Base-by-base conservation (phyloP, 495 filamentous ascomycete genomes). In the Jackrogersella multiformis region DNA sequence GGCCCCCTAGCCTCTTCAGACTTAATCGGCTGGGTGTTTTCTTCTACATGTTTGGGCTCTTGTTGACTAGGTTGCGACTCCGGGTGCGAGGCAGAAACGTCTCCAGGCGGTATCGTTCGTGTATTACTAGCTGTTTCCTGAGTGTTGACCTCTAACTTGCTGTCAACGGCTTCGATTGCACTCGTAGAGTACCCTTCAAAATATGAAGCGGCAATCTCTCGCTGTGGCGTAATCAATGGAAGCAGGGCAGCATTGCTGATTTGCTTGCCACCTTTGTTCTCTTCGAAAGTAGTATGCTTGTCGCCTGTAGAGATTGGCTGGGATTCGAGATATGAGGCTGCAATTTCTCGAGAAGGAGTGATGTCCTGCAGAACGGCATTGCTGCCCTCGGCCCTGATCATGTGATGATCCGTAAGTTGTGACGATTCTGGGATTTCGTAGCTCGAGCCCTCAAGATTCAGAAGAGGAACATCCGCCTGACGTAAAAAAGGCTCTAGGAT, bases 131-230 rank as follows among this genome's bases (percentile, higher is more conserved):
- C 23, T 12, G 5, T 10, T 18, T 57, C 20, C 23, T 21, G 16
- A 51, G 32, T 12, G 0, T 26, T 52, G n/a, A 53, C 46, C 0
- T 56, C 44, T 13, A 9, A 23, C 18, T 46, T 62, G 36, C 44
- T 41, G 21, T 59, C 46, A 13, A 55, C 45, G 12, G 21, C 32
- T 35, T 38, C 26, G n/a, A 30, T 34, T 8, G n/a, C 34, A 26
- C 7, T 42, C 35, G 38, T 9, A 38, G 53, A 15, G 5, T 46
- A 41, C 12, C 23, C 46, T 36, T 70, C 71, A 35, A 71, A 60
- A 38, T 73, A 75, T 2, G 70, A 67, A 32, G 62, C 56, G 12
- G 70, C 58, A 41, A 69, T 58, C 26, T 75, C 70, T 44, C 52
- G 45, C 28, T 44, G 67, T 9, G 70, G 64, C 8, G 68, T 63